Evolutionary conservation across 805 yeast genomes (phyloP), one percentile per base, ranked within the genome.

Genomic region (Candida adriatica): DNA sequence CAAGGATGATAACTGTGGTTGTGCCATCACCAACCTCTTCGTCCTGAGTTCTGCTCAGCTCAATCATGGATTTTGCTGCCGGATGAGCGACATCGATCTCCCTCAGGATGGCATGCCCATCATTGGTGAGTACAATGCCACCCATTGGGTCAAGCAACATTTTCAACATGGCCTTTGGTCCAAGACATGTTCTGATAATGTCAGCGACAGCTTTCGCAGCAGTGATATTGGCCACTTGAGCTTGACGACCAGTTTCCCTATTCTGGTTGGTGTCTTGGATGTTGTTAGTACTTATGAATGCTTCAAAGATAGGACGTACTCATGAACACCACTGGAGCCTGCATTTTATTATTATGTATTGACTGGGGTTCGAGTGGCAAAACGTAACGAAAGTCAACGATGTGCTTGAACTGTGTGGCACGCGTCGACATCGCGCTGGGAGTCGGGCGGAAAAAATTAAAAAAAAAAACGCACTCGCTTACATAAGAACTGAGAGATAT

Each of bases 131-230:
- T 11, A 90, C 96, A 45, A 92, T 83, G 19, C 98, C 98, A 19
- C 92, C 90, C 70, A 64, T 63, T 35, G 99, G 99, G 56, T 92
- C 99, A 42, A 92, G 68, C 33, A 92, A 68, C 97, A 92, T 90
- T 65, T 92, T 92, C 41, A 92, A 73, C 98, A 92, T 92, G 21
- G 98, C 98, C 59, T 90, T 90, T 33, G 99, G 99, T 13, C 99
- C 99, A 39, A 92, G 68, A 70, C 99, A 92, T 16, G 98, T 92
- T 59, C 98, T 75, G 49, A 92, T 86, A 53, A 92, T 90, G 59
- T 92, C 98, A 1, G 96, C 94, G 25, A 90, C 97, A 2, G 98
- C 96, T 55, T 92, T 92, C n/a, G 99, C 99, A 4, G 99, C 98
- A 5, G 96, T 86, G 62, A 92, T 90, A 56, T 92, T 94, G 41